Conservation (phyloP, 441 rosid genomes). For the Syzygium syzygioides region DNA sequence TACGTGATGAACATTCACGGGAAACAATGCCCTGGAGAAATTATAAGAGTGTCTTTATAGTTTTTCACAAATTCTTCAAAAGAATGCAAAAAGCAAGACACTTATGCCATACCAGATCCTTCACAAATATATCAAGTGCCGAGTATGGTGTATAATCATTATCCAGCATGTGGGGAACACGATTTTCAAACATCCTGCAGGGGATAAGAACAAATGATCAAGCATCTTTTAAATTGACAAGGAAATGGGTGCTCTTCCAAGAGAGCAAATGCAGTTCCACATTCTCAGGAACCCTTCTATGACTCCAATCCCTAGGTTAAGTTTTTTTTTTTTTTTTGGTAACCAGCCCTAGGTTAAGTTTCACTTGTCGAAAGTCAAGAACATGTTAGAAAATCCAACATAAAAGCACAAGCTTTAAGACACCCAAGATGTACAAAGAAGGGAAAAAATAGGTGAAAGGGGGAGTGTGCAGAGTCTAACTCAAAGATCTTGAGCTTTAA, state of each 20-base stretch:
- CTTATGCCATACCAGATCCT: slow-evolving; percentile 75
- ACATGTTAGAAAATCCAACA: background rate
- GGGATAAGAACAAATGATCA: background rate
- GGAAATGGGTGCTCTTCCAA: background rate
- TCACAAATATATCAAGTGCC: slow-evolving; percentile 96
- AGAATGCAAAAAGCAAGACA: background rate
- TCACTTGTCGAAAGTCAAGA: background rate
- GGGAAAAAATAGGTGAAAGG: background rate
- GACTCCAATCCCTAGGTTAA: background rate
- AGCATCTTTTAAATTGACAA: background rate
- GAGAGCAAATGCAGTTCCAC: background rate
- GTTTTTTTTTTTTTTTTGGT: background rate
- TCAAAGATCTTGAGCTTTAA: background rate
- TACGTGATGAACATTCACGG: slow-evolving; percentile 65
- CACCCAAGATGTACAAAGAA: background rate
- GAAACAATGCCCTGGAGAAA: slow-evolving; percentile 77
- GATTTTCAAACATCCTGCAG: slow-evolving; percentile 98
- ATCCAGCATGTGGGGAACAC: slow-evolving; percentile 97
- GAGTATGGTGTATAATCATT: slow-evolving; percentile 93
- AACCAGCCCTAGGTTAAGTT: background rate
- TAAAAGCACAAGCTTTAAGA: background rate
- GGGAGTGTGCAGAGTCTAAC: background rate
- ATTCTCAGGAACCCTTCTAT: background rate
- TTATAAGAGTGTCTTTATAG: background rate
- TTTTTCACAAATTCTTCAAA: background rate